Percentiles rank a stretch among this genome's conserved stretches.
phyloP scores from a whole-genome alignment of 75 land plant genomes.

The Cupressus sempervirens region DNA sequence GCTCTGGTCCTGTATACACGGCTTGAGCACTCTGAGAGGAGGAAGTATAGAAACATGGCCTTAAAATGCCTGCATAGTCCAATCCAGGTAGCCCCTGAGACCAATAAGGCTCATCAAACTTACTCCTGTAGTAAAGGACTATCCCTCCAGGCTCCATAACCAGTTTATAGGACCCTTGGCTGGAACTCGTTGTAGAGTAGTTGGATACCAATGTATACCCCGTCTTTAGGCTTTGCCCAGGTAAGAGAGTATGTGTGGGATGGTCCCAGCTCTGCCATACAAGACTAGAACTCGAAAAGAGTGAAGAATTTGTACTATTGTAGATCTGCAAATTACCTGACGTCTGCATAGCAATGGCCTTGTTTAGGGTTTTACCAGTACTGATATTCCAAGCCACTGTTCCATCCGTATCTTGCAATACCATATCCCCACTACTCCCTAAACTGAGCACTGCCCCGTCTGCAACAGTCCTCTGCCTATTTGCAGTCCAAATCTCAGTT shows the following conservation, averaged over 20 bases:
- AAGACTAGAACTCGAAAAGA: background rate
- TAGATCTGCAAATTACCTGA: slow-evolving; percentile 15
- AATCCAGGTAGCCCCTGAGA: background rate
- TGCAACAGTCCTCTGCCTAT: slow-evolving; percentile 14
- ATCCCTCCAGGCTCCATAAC: slow-evolving; percentile 18
- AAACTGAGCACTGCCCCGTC: slow-evolving; percentile 15
- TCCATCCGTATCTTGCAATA: slow-evolving; percentile 16
- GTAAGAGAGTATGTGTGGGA: slow-evolving; percentile 18
- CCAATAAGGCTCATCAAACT: slow-evolving; percentile 15
- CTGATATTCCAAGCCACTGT: slow-evolving; percentile 17
- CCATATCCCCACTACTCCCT: slow-evolving; percentile 13
- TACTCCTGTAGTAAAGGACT: slow-evolving; percentile 6
- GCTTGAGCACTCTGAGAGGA: background rate
- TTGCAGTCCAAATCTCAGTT: slow-evolving; percentile 24
- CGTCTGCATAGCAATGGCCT: background rate
- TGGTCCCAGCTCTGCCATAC: slow-evolving; percentile 26
- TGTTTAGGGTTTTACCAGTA: slow-evolving; percentile 1
- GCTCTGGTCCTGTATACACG: background rate
- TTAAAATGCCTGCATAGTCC: slow-evolving; percentile 11
- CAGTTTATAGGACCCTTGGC: slow-evolving; percentile 17
- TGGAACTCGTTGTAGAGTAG: background rate
- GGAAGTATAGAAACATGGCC: slow-evolving; percentile 10
- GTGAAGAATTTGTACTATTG: slow-evolving; percentile 12
- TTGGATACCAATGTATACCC: slow-evolving; percentile 8
- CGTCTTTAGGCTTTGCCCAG: background rate